Conservation (phyloP, 2,329 filamentous ascomycete species). For the Xylariaceae sp. region DNA sequence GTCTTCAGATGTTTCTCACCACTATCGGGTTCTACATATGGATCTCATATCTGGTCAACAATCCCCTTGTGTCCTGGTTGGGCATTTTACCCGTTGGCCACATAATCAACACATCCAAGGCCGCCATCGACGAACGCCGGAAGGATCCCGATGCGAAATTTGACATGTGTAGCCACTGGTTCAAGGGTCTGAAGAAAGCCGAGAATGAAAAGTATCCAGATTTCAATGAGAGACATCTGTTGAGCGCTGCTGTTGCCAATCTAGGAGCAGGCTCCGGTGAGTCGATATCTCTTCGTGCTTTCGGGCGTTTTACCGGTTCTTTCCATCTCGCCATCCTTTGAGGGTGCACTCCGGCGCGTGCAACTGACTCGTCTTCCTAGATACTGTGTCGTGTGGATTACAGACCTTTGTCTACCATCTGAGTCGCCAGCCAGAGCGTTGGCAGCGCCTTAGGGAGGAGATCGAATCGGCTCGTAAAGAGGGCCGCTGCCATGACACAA, state of each 20-base stretch:
- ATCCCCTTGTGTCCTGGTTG: constrained; percentile 12
- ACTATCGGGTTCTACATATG: too few relatives aligned
- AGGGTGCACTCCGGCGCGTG: too few relatives aligned
- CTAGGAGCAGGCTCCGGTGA: constrained; percentile 2
- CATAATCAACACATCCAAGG: neutral
- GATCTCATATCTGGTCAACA: constrained; percentile 14
- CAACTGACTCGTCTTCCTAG: neutral
- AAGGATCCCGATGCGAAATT: constrained; percentile 11
- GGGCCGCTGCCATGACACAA: constrained; percentile 6
- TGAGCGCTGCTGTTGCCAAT: too few relatives aligned
- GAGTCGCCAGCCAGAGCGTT: constrained; percentile 2
- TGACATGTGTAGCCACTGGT: constrained; percentile 14
- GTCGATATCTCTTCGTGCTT: neutral
- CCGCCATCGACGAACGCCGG: constrained; percentile 5
- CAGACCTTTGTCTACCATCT: neutral
- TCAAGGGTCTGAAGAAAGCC: constrained; percentile 10
- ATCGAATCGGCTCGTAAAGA: neutral
- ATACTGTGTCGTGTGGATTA: neutral
- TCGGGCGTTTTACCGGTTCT: neutral
- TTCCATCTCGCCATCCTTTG: neutral
- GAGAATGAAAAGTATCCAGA: constrained; percentile 14
- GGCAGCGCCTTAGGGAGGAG: neutral
- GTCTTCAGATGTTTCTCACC: too few relatives aligned
- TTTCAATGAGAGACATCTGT: too few relatives aligned
- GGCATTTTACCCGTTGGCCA: neutral